These are phyloP conservation scores for Microsporum audouinii DNA, from an alignment of 2,329 filamentous ascomycete species.

Conservation along the genomic window DNA sequence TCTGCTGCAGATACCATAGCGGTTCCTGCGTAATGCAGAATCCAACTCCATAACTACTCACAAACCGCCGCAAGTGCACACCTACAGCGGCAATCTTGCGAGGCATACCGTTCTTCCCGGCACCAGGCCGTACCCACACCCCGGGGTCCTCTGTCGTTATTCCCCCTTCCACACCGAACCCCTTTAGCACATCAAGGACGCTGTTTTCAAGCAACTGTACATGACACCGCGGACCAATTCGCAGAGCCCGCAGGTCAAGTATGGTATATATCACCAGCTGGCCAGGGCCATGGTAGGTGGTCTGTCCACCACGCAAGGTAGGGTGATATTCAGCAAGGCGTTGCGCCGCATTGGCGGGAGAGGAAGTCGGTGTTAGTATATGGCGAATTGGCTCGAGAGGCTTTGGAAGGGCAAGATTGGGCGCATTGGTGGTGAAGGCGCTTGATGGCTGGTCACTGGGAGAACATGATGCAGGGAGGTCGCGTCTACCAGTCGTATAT, in stretches of 20 bases:
- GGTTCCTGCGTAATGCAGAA: conserved; percentile 41
- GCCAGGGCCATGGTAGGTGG: conserved; percentile 89
- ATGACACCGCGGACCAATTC: conserved; percentile 61
- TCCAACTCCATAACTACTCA: conserved; percentile 75
- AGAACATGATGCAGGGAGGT: conserved; percentile 34
- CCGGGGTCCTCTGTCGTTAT: conserved; percentile 60
- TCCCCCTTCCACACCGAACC: conserved; percentile 48
- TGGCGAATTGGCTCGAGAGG: conserved; percentile 28
- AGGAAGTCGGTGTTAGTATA: conserved; percentile 18
- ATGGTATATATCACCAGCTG: conserved; percentile 90
- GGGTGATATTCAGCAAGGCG: conserved; percentile 51
- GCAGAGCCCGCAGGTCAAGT: conserved; percentile 62
- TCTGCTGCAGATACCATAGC: conserved; percentile 61
- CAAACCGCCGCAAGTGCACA: conserved; percentile 75
- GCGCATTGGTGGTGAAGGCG: conserved; percentile 16
- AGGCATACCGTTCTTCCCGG: conserved; percentile 1
- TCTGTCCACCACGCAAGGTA: conserved; percentile 75
- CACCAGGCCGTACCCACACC: conserved; percentile 53
- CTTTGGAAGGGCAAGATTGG: conserved; percentile 29
- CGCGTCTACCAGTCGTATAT: conserved; percentile 82
- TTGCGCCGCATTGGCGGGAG: conserved; percentile 13
- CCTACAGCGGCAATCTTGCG: conserved; percentile 83
- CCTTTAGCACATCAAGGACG: conserved; percentile 54
- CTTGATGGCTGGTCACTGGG: conserved; percentile 17
- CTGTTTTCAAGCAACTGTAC: conserved; percentile 66